phyloP scores from a whole-genome alignment of 2,329 filamentous ascomycete species.

The Aspergillus texensis region DNA sequence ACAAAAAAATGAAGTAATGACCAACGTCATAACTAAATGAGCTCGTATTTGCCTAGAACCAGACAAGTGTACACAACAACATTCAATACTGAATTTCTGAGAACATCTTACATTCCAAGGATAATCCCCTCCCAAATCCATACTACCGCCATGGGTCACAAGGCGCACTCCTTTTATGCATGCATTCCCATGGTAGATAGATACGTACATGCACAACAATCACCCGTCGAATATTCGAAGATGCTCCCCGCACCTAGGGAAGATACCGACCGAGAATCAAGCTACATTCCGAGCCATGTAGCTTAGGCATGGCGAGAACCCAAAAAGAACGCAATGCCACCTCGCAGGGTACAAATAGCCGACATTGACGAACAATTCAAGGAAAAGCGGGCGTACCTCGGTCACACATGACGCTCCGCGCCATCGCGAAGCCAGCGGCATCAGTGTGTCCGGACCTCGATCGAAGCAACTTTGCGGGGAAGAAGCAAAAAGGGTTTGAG shows the following conservation, averaged over 20 bases:
- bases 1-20: neutral
- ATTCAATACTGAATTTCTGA: neutral
- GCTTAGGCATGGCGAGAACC: neutral
- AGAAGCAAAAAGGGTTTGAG: neutral
- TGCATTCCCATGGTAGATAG: neutral
- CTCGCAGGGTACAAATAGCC: conserved; percentile 12
- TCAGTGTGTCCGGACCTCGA: neutral
- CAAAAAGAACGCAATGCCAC: neutral
- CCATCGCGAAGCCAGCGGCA: conserved; percentile 4
- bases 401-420: conserved; percentile 27
- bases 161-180: neutral
- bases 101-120: neutral
- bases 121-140: neutral
- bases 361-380: conserved; percentile 14
- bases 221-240: neutral
- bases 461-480: neutral
- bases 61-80: neutral
- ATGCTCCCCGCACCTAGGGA: neutral
- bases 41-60: neutral
- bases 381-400: conserved; percentile 22
- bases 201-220: neutral
- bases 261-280: neutral
- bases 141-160: neutral
- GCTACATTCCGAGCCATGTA: neutral
- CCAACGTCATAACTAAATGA: neutral